A percentile compares a stretch with the other conserved stretches of the same genome.
Evolutionary conservation across 441 rosid species (phyloP).

Genomic region (Jatropha multifida): DNA sequence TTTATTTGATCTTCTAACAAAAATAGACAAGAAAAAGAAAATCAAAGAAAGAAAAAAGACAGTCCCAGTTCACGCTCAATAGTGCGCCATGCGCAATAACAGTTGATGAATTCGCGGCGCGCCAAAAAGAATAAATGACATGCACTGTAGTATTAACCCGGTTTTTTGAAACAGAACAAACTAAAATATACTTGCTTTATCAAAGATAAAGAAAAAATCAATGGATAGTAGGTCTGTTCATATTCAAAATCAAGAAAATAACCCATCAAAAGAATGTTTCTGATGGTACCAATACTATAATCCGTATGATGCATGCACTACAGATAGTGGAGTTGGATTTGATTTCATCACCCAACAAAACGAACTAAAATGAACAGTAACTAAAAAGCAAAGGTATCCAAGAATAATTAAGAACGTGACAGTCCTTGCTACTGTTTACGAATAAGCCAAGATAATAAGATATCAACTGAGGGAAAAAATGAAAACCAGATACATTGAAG

Average conservation of each 20-base stretch:
- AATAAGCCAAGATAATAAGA: background rate
- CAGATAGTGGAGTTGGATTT: background rate
- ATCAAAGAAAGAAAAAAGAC: background rate
- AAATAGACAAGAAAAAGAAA: background rate
- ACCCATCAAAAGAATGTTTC: constrained; percentile 3
- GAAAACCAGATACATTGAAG: background rate
- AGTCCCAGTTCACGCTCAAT: constrained; percentile 27
- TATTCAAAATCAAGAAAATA: background rate
- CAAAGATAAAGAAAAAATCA: background rate
- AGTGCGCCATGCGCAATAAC: constrained; percentile 20
- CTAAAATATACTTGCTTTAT: constrained; percentile 11
- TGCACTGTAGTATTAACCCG: constrained; percentile 1
- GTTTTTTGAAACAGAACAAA: background rate
- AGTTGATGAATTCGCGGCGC: constrained; percentile 18
- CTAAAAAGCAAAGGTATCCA: background rate
- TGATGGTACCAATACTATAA: background rate
- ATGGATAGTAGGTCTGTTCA: background rate
- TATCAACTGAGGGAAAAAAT: background rate
- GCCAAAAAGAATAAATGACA: constrained; percentile 20
- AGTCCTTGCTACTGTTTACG: background rate
- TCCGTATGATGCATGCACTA: background rate
- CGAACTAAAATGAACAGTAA: background rate
- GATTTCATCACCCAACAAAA: constrained; percentile 10
- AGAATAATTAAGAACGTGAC: background rate
- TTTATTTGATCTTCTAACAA: background rate